Base-by-base conservation (phyloP, 2,329 filamentous ascomycete species). In the Thielaviopsis ethacetica region DNA sequence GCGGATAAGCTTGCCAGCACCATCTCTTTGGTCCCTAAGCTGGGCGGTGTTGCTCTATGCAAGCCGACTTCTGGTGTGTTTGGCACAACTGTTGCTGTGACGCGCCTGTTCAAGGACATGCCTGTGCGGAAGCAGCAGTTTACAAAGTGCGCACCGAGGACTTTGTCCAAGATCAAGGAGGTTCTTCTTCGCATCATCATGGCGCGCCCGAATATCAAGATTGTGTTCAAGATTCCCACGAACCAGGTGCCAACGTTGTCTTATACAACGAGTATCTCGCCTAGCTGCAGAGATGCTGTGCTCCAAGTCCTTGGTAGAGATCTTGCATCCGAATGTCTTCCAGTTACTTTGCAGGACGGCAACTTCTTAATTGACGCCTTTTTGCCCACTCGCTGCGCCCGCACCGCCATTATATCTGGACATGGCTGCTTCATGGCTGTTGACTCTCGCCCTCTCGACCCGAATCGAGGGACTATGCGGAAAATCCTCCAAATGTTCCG, bases 61-160 rank as follows among this genome's bases (percentile, higher is more conserved):
- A 65, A 68, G 2, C 68, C 69, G 5, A 67, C 68, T 10, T 75
- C 80, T 5, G 77, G 81, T 54, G 79, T 82, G 0, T 71, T 83
- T n/a, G 87, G 87, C 24, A 90, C 86, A 0, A 85, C 82, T 1
- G 77, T 90, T 34, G 76, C 74, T 55, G 76, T 83, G 17, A 72
- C 72, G 4, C 73, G 78, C 24, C 73, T 90, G 38, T 82, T 88
- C 65, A 71, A 75, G 5, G 69, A 69, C 19, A 67, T 85, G 21
- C 85, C 84, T 0, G 84, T 89, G 7, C 78, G 86, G 38, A 78
- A 76, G 63, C 77, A 83, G 64, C 69, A 74, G 5, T 73, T 77
- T 13, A 63, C 81, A 34, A 85, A 82, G 65, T 75, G 81, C n/a
- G 72, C 77, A 2, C 64, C 73, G 2, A 85, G 80, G 66, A 76